Base-by-base conservation (phyloP, 495 filamentous ascomycete species). In the Parachaetomium inaequale region DNA sequence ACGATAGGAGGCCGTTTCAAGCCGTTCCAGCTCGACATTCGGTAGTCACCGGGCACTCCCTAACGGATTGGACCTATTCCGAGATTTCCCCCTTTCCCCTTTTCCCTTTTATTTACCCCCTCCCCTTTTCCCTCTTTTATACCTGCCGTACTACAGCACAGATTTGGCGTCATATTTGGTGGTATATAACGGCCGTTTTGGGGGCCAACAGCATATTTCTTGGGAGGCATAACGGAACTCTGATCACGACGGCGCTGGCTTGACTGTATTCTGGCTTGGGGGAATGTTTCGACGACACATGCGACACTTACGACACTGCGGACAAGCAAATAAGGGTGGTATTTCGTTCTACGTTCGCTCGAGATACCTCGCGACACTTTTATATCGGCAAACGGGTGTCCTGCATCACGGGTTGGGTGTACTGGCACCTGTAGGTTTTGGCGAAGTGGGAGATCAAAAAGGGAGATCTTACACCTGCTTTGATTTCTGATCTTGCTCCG, bases 1-100 rank as follows among this genome's bases (percentile, higher is more conserved):
- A 86, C 85, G 12, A 82, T 89, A 49, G 86, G 86, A 12, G 85
- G 85, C 46, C 81, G 81, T 28, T 89, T 87, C 70, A 88, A 87
- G 68, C 86, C 84, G 0, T 87, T 89, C 64, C 84, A 86, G 63
- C 71, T 87, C 59, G 85, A 87, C 61, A 81, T 87, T 58, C 76
- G 84, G 74, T 87, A 76, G 42, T 29, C 36, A 36, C 38, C 53
- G 15, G 42, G 19, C 42, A 17, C 42, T 40, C 2, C 4, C 31
- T 19, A 17, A 29, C 25, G 3, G 25, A 50, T 14, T 1, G 26
- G 1, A 12, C 7, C 42, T 23, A 46, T 46, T 6, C 3, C 42
- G 4, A 23, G 8, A 46, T 46, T 21, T 1, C 6, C 2, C 42
- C 17, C n/a, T n/a, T 10, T 23, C n/a, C 7, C 42, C 2, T 46